A percentile compares a stretch with the other conserved stretches of the same genome.
phyloP scores from a whole-genome alignment of 495 filamentous ascomycete genomes.

The Aspergillus funiculosus region DNA sequence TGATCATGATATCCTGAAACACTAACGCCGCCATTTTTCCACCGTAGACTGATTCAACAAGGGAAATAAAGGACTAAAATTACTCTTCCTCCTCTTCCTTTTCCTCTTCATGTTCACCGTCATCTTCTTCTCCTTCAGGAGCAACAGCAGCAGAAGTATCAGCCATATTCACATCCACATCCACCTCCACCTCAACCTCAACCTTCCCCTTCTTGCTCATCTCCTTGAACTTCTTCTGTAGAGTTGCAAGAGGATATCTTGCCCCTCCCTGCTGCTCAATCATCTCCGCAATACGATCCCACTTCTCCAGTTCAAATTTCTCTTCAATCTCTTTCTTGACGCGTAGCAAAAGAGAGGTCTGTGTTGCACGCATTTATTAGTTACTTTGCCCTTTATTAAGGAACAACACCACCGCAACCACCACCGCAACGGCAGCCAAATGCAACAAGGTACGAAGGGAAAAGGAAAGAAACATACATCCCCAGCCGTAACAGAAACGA shows the following conservation, averaged over 20 bases:
- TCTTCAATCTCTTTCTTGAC: conserved; percentile 24
- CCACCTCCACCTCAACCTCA: background rate
- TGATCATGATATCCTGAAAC: too few relatives aligned
- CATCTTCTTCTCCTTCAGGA: background rate
- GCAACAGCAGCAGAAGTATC: background rate
- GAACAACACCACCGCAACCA: too few relatives aligned
- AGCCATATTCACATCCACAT: too few relatives aligned
- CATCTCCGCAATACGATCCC: conserved; percentile 15
- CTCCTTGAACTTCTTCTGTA: conserved; percentile 26
- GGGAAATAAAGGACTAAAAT: too few relatives aligned
- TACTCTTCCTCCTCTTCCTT: too few relatives aligned
- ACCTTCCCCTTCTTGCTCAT: conserved; percentile 1
- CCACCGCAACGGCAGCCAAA: too few relatives aligned
- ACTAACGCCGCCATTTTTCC: too few relatives aligned
- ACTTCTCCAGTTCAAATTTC: conserved; percentile 22
- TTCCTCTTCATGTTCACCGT: too few relatives aligned
- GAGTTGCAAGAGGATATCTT: conserved; percentile 15
- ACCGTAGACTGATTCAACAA: too few relatives aligned
- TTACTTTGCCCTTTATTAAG: background rate
- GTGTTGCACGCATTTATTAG: background rate
- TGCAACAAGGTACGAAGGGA: background rate
- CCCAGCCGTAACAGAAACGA: conserved; percentile 8
- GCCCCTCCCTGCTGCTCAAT: conserved; percentile 16
- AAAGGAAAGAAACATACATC: conserved; percentile 19
- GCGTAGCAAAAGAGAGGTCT: conserved; percentile 16